phyloP scores from a whole-genome alignment of 2,329 filamentous ascomycete genomes.

The Fusarium tricinctum region DNA sequence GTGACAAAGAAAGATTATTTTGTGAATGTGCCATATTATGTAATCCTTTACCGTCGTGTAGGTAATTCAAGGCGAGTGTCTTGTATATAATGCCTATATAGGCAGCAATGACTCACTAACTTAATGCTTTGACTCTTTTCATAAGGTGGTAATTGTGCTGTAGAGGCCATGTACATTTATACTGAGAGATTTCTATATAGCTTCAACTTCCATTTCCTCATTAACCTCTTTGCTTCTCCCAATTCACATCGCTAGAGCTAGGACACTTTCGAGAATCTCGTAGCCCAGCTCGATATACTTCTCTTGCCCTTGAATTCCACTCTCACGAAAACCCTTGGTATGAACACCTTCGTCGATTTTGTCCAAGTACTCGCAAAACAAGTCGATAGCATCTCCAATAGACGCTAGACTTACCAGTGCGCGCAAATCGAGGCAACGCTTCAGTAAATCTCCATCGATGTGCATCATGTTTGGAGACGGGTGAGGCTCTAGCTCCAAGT shows the following conservation, averaged over 20 bases:
- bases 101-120: background rate
- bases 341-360: conserved; percentile 62
- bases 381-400: conserved; percentile 51
- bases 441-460: conserved; percentile 76
- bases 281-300: conserved; percentile 66
- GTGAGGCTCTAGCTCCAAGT: conserved; percentile 53
- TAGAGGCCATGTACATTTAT: background rate
- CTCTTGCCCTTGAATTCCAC: conserved; percentile 38
- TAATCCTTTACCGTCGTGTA: conserved; percentile 37
- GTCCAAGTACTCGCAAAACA: conserved; percentile 65
- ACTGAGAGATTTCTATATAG: no score
- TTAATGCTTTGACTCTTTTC: background rate
- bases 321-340: conserved; percentile 53
- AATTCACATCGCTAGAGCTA: conserved; percentile 63
- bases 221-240: background rate
- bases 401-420: conserved; percentile 61
- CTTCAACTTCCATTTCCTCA: background rate
- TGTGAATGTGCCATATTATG: conserved; percentile 52
- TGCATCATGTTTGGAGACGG: conserved; percentile 67
- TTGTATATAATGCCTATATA: background rate
- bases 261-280: conserved; percentile 66
- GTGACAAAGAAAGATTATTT: conserved; percentile 24
- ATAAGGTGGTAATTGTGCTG: background rate
- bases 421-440: conserved; percentile 64
- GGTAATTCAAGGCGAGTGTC: background rate